Evolutionary conservation across 805 yeast species (phyloP).

Genomic region (Cyberlindnera euphorbiae): DNA sequence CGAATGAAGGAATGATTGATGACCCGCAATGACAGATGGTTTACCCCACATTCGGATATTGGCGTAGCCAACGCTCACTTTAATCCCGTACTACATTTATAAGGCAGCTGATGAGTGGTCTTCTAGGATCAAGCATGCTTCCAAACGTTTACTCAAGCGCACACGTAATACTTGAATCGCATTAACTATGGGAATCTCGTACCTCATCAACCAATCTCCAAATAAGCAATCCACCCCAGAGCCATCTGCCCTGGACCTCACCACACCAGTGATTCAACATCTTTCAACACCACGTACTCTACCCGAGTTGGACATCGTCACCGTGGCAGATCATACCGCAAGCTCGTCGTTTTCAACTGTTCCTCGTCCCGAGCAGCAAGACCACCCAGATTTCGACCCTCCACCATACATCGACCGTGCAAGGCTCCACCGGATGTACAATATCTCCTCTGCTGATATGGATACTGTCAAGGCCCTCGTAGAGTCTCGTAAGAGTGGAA

Average conservation of each 20-base stretch:
- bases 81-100: no score
- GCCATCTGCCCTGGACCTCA: background rate
- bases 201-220: background rate
- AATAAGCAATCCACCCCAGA: background rate
- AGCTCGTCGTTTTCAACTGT: no score
- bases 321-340: slow-evolving; percentile 2
- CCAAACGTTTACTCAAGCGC: no score
- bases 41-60: no score
- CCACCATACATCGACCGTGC: slow-evolving; percentile 13
- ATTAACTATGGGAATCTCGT: slow-evolving; percentile 3
- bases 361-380: no score
- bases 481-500: background rate
- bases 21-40: no score
- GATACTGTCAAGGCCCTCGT: slow-evolving; percentile 9
- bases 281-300: slow-evolving; percentile 2
- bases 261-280: background rate
- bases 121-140: no score
- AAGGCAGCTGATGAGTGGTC: no score
- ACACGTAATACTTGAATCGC: no score
- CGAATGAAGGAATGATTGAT: no score
- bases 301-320: slow-evolving; percentile 3
- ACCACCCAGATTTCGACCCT: no score
- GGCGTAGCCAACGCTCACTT: no score
- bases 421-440: slow-evolving; percentile 7
- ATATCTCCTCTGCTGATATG: slow-evolving; percentile 10